Percentiles rank a stretch among this genome's conserved stretches.
phyloP scores from a whole-genome alignment of 768 basidiomycete species.

The Termitomyces eurrhizus region DNA sequence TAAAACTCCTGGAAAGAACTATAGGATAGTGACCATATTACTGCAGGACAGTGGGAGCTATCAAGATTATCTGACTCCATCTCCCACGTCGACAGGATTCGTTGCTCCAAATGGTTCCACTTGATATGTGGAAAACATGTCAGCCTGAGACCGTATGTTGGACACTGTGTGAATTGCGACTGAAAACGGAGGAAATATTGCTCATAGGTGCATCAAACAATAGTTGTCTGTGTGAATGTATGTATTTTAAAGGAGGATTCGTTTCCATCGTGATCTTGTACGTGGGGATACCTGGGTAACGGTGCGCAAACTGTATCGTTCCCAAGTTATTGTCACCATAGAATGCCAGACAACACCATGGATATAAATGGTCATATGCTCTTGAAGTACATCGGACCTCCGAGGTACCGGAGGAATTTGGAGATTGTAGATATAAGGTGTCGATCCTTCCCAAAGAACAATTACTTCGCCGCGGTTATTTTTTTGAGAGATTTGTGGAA shows the following conservation, averaged over 20 bases:
- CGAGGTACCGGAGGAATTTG: neutral
- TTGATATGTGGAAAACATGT: neutral
- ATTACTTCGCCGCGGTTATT: neutral
- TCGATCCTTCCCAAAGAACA: neutral
- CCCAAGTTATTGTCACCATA: neutral
- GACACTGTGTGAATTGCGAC: neutral
- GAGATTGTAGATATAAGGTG: neutral
- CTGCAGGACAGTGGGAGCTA: neutral
- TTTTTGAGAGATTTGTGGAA: neutral
- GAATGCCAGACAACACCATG: neutral
- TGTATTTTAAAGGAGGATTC: neutral
- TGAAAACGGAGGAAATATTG: neutral
- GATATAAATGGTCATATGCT: neutral
- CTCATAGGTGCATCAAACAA: neutral
- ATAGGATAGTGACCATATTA: neutral
- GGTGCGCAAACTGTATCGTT: neutral
- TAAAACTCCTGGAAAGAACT: neutral
- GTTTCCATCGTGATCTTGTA: neutral
- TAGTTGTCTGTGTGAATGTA: constrained; percentile 2
- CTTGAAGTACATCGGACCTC: constrained; percentile 5
- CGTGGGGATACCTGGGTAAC: constrained; percentile 1
- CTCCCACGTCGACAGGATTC: neutral
- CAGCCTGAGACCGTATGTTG: neutral
- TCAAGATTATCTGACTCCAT: neutral
- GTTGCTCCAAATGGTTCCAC: neutral